Evolutionary conservation across 2,329 filamentous ascomycete species (phyloP).

Genomic region (Penicillium sp.): DNA sequence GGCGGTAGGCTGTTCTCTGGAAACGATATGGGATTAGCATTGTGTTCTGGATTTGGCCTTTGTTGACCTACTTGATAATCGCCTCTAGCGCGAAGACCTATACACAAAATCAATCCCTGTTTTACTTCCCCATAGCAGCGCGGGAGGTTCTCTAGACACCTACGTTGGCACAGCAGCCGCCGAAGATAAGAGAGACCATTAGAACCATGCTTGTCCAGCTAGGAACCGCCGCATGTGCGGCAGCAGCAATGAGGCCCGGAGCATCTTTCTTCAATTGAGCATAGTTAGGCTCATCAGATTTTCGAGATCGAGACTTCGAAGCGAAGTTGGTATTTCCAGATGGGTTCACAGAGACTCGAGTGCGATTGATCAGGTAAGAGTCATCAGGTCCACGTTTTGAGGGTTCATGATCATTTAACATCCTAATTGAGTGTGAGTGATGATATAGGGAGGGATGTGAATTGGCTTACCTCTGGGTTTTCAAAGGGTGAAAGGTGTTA

Average conservation of each 20-base stretch:
- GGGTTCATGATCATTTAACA: conserved; percentile 15
- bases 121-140: background rate
- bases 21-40: conserved; percentile 8
- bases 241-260: conserved; percentile 24
- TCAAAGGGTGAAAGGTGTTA: background rate
- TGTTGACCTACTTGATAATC: conserved; percentile 75
- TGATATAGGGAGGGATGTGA: background rate
- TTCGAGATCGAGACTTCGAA: background rate
- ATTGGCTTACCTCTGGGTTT: background rate
- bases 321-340: background rate
- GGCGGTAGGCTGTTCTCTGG: conserved; percentile 78
- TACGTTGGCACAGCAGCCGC: conserved; percentile 92
- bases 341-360: background rate
- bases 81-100: conserved; percentile 95
- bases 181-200: conserved; percentile 86
- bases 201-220: conserved; percentile 61
- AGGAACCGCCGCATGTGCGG: conserved; percentile 44
- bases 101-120: conserved; percentile 18
- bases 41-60: background rate
- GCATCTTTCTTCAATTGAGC: conserved; percentile 8
- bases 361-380: conserved; percentile 2
- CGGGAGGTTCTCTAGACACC: conserved; percentile 30
- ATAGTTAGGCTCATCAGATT: background rate
- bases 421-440: background rate
- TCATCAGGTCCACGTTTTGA: conserved; percentile 7